A percentile compares a stretch with the other conserved stretches of the same genome.
Conservation (phyloP, 1,284 basidiomycete genomes). For the Leccinum subatratum region DNA sequence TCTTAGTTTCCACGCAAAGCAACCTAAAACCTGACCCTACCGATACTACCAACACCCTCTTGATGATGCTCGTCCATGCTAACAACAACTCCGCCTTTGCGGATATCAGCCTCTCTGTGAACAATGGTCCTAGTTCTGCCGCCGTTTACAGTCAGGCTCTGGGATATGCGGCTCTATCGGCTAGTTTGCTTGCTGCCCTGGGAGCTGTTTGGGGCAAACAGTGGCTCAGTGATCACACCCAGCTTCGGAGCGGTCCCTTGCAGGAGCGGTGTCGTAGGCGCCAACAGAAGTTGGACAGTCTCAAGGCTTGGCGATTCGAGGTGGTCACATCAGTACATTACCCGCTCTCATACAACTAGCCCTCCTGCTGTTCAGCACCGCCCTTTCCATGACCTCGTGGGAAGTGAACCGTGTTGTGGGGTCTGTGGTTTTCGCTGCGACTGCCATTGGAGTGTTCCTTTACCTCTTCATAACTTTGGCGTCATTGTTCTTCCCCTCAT, state of each 20-base stretch:
- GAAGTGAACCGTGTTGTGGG: conserved; percentile 10
- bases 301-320: conserved; percentile 15
- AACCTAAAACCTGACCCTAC: conserved; percentile 10
- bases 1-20: conserved; percentile 12
- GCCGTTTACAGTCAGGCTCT: conserved; percentile 14
- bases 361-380: conserved; percentile 11
- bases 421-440: conserved; percentile 5
- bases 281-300: conserved; percentile 18
- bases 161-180: conserved; percentile 14
- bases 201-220: conserved; percentile 19
- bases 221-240: conserved; percentile 13
- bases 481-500: conserved; percentile 13
- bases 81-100: conserved; percentile 12
- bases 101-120: conserved; percentile 7
- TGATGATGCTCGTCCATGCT: conserved; percentile 16
- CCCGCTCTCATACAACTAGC: conserved; percentile 17
- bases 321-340: conserved; percentile 10
- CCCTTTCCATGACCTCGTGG: conserved; percentile 15
- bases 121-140: conserved; percentile 12
- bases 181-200: conserved; percentile 19
- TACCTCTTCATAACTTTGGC: conserved; percentile 15
- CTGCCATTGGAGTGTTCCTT: conserved; percentile 11
- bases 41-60: conserved; percentile 18
- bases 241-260: conserved; percentile 1
- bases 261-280: conserved; percentile 15